Percentiles rank a stretch among this genome's conserved stretches.
Evolutionary conservation across 129 eudicot species (phyloP).

Genomic region (Helichrysum umbraculigerum): DNA sequence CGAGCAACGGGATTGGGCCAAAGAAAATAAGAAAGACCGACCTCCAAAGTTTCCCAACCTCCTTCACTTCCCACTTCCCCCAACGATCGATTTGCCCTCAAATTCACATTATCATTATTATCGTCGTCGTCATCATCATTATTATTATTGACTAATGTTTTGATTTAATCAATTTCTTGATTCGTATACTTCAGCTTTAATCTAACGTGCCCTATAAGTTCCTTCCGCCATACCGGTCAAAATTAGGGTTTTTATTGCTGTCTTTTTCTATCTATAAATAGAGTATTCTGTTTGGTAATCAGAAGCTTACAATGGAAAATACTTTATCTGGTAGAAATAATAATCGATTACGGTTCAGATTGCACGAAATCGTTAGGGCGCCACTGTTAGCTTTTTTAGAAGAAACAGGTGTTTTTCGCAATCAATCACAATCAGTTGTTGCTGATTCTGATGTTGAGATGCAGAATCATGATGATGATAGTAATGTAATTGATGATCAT

Average conservation of each 20-base stretch:
- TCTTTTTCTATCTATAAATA: background rate
- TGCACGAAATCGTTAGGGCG: constrained; percentile 30
- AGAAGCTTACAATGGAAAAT: constrained; percentile 22
- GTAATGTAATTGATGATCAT: background rate
- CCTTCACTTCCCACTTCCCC: background rate
- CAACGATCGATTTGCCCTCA: constrained; percentile 21
- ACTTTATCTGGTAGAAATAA: constrained; percentile 18
- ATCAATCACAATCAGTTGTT: constrained; percentile 14
- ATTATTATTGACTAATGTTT: constrained; percentile 11
- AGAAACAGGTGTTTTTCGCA: constrained; percentile 21
- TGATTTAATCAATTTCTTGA: constrained; percentile 7
- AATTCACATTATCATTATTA: background rate
- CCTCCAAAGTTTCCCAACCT: constrained; percentile 16
- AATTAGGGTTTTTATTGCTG: constrained; percentile 28
- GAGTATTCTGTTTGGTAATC: background rate
- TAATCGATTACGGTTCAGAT: constrained; percentile 30
- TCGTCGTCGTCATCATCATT: too few species aligned
- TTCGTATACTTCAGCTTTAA: background rate
- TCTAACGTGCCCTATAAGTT: constrained; percentile 32
- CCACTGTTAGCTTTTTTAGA: constrained; percentile 31
- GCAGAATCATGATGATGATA: constrained; percentile 17
- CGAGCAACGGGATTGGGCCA: constrained; percentile 10
- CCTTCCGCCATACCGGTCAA: constrained; percentile 17
- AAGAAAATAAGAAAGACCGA: background rate
- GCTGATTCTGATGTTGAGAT: constrained; percentile 29